Evolutionary conservation across 768 basidiomycete species (phyloP), one percentile per base, ranked within the genome.

Genomic region (Chalciporus chontae): DNA sequence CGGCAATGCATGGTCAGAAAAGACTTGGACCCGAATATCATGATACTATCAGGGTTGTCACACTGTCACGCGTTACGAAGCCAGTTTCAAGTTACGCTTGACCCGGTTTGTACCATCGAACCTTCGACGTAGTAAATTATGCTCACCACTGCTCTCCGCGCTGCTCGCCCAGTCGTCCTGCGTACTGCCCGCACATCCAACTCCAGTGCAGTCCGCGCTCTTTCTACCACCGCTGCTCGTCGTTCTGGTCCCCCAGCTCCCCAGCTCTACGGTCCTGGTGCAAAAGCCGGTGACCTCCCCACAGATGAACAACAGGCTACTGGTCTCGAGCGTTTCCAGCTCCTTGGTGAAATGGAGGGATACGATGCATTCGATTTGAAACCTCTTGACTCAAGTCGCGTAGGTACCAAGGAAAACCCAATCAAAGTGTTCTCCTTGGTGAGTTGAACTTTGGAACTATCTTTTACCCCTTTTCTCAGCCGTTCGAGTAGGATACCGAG

Each of bases 281-380:
- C 78, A 62, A 83, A 87, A 66, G 49, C 80, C 26, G 86, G 89
- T 45, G 77, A 83, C 59, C 81, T 92, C 56, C 85, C 93, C 46
- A 88, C 87, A 51, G 90, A 92, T 71, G 76, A 85, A 56, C 81
- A 89, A 56, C 95, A 99, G 72, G 83, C 94, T 14, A 99, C 95
- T 59, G 95, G 95, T 82, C 77, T 97, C 48, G 94, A 97, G 71
- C 91, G 95, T 71, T 83, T 96, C 65, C 91, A 99, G 72, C 74
- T 96, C 43, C 73, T 97, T 46, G 93, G 88, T 63, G 85, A 92
- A 54, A 73, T 93, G 62, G 83, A 92, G 69, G 94, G 94, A 47
- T 72, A 93, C 46, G 85, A 90, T 39, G 81, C 93, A 45, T 99
- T 99, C 73, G 93, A 97, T 68, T 78, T 85, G 64, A 78, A 81